These are phyloP conservation scores for Medicago arabica DNA, from an alignment of 306 rosid genomes.

Conservation along the genomic window DNA sequence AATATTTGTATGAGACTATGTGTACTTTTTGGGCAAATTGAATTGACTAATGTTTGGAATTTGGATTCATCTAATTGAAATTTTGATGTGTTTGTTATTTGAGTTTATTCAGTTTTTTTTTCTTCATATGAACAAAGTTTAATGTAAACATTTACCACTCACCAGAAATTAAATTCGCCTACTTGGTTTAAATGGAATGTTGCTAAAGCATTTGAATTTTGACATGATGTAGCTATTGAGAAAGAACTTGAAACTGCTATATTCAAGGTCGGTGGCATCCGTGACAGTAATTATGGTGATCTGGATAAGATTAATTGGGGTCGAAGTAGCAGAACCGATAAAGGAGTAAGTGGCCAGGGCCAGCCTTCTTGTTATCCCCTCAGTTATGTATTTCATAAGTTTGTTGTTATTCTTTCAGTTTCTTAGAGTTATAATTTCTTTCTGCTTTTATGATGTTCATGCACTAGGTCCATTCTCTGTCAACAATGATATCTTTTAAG, in stretches of 20 bases:
- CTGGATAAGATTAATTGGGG: constrained; percentile 83
- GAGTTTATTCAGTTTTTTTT: constrained; percentile 10
- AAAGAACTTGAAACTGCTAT: constrained; percentile 87
- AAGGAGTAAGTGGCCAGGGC: constrained; percentile 65
- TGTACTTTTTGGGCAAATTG: neutral
- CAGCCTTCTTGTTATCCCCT: neutral
- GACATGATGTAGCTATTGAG: constrained; percentile 78
- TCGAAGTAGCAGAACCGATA: constrained; percentile 93
- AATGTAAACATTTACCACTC: neutral
- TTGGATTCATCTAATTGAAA: constrained; percentile 16
- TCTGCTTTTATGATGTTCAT: constrained; percentile 34
- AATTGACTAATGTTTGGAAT: constrained; percentile 5
- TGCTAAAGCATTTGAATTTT: constrained; percentile 59
- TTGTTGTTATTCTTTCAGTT: constrained; percentile 21
- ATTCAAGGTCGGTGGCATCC: constrained; percentile 81
- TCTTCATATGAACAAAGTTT: neutral
- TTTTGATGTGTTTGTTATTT: constrained; percentile 2
- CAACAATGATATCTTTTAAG: constrained; percentile 83
- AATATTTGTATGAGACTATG: neutral
- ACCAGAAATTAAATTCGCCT: constrained; percentile 39
- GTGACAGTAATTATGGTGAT: constrained; percentile 80
- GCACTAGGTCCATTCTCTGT: constrained; percentile 80
- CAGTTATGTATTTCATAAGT: neutral
- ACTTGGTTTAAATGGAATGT: constrained; percentile 39
- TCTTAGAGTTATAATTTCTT: neutral